Conservation (phyloP, 345 rosid genomes). For the Jatropha curcas region DNA sequence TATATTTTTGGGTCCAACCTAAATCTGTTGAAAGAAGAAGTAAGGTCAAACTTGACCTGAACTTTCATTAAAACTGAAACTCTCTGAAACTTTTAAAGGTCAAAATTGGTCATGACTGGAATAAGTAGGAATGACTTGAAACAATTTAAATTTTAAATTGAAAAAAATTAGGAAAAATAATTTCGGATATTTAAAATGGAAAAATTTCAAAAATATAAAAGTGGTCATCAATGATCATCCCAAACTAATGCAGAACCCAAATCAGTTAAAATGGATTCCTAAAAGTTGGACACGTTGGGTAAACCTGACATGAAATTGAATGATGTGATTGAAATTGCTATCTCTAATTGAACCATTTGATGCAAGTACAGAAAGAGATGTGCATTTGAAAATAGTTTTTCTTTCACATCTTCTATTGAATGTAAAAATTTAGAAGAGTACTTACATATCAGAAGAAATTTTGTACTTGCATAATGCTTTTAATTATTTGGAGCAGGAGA, state of each 20-base stretch:
- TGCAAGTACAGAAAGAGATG: background rate
- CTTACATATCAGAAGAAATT: background rate
- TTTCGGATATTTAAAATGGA: too few species aligned
- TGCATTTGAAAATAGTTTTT: background rate
- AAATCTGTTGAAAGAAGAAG: background rate
- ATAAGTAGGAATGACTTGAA: background rate
- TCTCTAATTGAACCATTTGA: background rate
- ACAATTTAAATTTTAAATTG: too few species aligned
- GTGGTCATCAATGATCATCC: too few species aligned
- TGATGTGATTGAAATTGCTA: background rate
- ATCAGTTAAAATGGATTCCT: background rate
- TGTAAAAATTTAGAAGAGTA: background rate
- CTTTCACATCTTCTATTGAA: too few species aligned
- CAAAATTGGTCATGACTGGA: background rate
- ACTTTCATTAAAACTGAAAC: background rate
- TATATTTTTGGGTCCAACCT: background rate
- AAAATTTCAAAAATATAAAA: too few species aligned
- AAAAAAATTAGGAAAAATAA: too few species aligned
- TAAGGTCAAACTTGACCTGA: background rate
- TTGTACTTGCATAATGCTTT: background rate
- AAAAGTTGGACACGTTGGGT: background rate
- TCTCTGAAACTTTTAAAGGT: background rate
- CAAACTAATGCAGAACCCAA: background rate
- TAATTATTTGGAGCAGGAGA: conserved; percentile 63
- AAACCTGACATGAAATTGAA: background rate